These are phyloP conservation scores for Metahyphopichia silvanorum DNA, from an alignment of 805 yeast species.

Conservation along the genomic window DNA sequence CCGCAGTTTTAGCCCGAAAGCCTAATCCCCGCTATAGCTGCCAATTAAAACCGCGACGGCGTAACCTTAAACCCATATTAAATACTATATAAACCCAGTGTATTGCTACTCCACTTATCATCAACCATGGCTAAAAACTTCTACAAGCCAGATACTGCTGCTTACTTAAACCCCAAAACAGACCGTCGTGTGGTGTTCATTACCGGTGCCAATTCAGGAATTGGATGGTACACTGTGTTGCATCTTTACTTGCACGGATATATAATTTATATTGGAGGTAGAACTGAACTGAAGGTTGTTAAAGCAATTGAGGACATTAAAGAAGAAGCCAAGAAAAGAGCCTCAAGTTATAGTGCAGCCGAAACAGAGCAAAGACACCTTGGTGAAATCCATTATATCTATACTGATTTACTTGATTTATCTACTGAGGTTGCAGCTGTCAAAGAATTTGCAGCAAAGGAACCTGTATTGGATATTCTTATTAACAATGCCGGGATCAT, in stretches of 20 bases:
- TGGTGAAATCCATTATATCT: constrained; percentile 53
- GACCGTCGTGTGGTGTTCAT: constrained; percentile 29
- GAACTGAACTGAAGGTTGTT: constrained; percentile 27
- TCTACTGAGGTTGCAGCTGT: constrained; percentile 25
- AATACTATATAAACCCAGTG: no score
- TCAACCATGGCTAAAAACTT: constrained; percentile 8
- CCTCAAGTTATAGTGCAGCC: constrained; percentile 6
- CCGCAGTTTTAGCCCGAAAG: no score
- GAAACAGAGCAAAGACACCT: constrained; percentile 19
- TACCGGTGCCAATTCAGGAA: constrained; percentile 41
- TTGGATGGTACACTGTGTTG: constrained; percentile 38
- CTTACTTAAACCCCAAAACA: constrained; percentile 22
- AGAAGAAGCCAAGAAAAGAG: constrained; percentile 27
- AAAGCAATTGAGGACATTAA: constrained; percentile 32
- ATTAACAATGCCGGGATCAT: constrained; percentile 41
- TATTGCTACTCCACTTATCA: no score
- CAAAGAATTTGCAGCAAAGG: constrained; percentile 17
- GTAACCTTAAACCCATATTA: no score
- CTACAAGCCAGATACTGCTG: constrained; percentile 26
- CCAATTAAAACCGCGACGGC: no score
- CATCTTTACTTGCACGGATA: constrained; percentile 41
- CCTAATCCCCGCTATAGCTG: no score
- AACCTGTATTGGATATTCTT: constrained; percentile 27
- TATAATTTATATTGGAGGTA: constrained; percentile 32
- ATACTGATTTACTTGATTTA: constrained; percentile 51